Conservation (phyloP, 345 rosid genomes). For the Psidium friedrichsthalianum region DNA sequence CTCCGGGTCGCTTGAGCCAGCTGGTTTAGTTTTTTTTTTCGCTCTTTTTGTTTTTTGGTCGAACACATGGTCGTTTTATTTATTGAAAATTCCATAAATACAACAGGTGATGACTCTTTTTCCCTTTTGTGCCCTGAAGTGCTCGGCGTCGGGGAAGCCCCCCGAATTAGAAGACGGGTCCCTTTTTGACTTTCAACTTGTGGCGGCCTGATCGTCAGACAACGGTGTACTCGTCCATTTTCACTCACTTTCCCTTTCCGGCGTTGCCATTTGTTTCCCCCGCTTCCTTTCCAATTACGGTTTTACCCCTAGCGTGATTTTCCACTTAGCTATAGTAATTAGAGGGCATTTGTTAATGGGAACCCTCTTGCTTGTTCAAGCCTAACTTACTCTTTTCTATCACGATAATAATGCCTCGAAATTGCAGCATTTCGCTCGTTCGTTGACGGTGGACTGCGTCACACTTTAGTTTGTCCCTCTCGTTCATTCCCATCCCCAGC, state of each 20-base stretch:
- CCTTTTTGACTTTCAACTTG: neutral
- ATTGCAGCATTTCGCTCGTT: neutral
- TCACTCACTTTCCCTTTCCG: neutral
- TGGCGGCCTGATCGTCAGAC: neutral
- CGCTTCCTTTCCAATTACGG: neutral
- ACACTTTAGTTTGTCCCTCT: neutral
- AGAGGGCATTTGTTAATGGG: neutral
- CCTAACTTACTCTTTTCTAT: neutral
- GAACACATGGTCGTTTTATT: neutral
- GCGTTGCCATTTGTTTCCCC: neutral
- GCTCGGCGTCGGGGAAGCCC: neutral
- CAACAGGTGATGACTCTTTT: neutral
- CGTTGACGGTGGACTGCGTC: neutral
- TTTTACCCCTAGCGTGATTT: neutral
- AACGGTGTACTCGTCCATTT: neutral
- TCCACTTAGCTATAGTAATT: neutral
- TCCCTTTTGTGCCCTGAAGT: neutral
- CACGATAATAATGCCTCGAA: neutral
- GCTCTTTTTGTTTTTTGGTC: neutral
- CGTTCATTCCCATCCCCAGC: neutral
- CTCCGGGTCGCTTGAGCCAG: constrained; percentile 7
- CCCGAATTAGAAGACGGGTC: too few species aligned
- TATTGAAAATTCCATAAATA: neutral
- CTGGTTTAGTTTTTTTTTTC: neutral
- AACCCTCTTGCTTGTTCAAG: neutral